Conservation (phyloP, 805 yeast genomes). For the Yarrowia yakushimensis region DNA sequence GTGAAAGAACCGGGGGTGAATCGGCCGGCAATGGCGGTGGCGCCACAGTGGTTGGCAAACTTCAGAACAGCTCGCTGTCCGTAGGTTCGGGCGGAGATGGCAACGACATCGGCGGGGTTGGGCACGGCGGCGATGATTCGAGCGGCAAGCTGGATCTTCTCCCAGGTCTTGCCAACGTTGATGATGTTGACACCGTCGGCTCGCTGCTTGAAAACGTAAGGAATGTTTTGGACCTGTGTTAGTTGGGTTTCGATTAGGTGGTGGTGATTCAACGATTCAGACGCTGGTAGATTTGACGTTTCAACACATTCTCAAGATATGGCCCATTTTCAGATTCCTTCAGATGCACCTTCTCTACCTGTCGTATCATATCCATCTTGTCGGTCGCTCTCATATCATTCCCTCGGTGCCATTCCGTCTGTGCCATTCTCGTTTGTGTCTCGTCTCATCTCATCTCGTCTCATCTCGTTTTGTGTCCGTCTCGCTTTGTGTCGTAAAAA, state of each 20-base stretch:
- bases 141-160: constrained; percentile 98
- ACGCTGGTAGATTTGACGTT: no score
- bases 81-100: constrained; percentile 97
- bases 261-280: no score
- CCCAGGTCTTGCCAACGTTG: constrained; percentile 99
- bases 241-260: no score
- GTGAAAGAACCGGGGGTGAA: constrained; percentile 99
- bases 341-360: no score
- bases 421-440: no score
- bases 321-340: no score
- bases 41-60: constrained; percentile 99
- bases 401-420: no score
- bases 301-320: no score
- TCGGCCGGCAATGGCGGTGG: constrained; percentile 99
- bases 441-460: no score
- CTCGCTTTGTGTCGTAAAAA: background rate
- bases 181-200: constrained; percentile 99
- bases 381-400: no score
- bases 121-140: constrained; percentile 99
- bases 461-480: background rate
- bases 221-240: constrained; percentile 72
- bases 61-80: constrained; percentile 99
- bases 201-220: constrained; percentile 85
- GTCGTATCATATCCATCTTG: no score
- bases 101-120: constrained; percentile 97